phyloP scores from a whole-genome alignment of 2,329 filamentous ascomycete species.

The Aspergillus luchuensis region DNA sequence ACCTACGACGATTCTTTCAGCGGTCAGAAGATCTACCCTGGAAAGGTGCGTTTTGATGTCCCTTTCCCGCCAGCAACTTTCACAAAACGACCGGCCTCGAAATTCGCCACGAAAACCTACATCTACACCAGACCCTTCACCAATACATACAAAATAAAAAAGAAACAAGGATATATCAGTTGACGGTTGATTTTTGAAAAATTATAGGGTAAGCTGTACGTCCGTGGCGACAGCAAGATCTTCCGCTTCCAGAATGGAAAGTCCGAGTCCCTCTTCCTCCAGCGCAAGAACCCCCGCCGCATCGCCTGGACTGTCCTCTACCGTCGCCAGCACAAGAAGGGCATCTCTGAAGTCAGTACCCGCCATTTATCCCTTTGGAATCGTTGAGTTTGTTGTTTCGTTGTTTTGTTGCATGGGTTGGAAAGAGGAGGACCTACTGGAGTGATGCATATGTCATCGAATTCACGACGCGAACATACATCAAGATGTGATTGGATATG shows the following conservation, averaged over 20 bases:
- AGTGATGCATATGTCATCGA: background rate
- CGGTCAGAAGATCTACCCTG: constrained; percentile 77
- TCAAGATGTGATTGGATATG: background rate
- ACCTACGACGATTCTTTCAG: constrained; percentile 79
- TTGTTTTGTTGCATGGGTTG: constrained; percentile 10
- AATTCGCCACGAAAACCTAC: background rate
- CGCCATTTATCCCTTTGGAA: constrained; percentile 24
- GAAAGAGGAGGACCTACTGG: background rate
- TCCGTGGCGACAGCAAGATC: constrained; percentile 99
- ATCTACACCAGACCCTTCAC: background rate
- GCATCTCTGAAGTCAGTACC: constrained; percentile 95
- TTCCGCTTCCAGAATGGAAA: constrained; percentile 99
- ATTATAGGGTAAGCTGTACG: constrained; percentile 93
- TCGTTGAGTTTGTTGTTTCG: constrained; percentile 26
- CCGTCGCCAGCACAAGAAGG: constrained; percentile 99
- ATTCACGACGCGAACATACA: background rate
- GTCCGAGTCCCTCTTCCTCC: constrained; percentile 98
- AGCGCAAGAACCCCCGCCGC: constrained; percentile 99
- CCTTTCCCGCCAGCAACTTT: constrained; percentile 18
- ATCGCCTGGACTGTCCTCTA: constrained; percentile 98
- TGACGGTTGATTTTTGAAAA: background rate
- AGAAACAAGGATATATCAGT: background rate
- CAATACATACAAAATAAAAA: background rate
- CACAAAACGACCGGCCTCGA: background rate
- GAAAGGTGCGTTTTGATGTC: constrained; percentile 63